Conservation (phyloP, 345 rosid species). For the Turnera subulata region DNA sequence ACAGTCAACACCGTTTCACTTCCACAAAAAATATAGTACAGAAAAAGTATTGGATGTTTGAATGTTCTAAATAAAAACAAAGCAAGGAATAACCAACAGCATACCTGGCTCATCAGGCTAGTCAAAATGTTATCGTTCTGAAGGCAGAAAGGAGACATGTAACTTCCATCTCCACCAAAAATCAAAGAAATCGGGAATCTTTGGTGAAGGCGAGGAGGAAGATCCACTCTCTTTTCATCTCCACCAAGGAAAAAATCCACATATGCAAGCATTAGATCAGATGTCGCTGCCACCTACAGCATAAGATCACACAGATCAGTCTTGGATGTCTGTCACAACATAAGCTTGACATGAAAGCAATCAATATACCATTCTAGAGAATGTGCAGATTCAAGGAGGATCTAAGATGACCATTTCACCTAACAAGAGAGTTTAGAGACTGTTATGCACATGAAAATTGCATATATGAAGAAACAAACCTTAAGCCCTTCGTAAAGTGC, state of each 20-base stretch:
- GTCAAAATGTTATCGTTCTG: constrained; percentile 79
- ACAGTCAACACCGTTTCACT: constrained; percentile 2
- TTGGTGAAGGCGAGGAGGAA: constrained; percentile 72
- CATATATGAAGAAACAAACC: constrained; percentile 38
- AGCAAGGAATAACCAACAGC: not conserved
- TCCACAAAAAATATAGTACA: not conserved
- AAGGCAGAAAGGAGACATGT: constrained; percentile 82
- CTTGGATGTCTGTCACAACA: not conserved
- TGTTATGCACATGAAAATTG: constrained; percentile 1
- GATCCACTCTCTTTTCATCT: constrained; percentile 83
- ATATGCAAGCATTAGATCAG: constrained; percentile 85
- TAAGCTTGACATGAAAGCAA: too few relatives aligned
- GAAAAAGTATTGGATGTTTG: not conserved
- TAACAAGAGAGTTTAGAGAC: too few relatives aligned
- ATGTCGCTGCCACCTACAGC: constrained; percentile 72
- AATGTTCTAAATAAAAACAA: not conserved
- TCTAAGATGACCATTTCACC: too few relatives aligned
- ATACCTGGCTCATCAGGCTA: constrained; percentile 88
- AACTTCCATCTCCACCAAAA: constrained; percentile 93
- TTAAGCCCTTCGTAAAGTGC: constrained; percentile 93
- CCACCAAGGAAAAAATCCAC: constrained; percentile 91
- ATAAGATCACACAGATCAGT: not conserved
- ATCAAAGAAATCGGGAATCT: constrained; percentile 72
- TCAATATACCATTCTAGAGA: too few relatives aligned
- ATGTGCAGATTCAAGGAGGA: too few relatives aligned